phyloP scores from a whole-genome alignment of 352 stramenopile genomes.

The Globisporangium canariense region DNA sequence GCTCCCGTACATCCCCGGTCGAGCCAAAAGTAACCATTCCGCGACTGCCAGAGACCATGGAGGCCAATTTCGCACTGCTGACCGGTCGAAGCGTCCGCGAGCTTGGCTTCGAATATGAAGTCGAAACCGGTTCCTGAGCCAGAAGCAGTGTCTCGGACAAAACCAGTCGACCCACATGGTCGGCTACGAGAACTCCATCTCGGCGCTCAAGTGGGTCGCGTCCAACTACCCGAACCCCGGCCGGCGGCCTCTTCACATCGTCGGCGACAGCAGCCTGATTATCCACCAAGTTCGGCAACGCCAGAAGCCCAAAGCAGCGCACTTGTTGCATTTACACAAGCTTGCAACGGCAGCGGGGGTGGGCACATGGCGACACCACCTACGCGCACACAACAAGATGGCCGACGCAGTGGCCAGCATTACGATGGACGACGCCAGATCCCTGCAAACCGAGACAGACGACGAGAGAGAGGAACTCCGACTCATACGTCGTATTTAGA shows the following conservation, averaged over 20 bases:
- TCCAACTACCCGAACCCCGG: constrained; percentile 42
- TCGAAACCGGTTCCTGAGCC: constrained; percentile 10
- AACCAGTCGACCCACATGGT: constrained; percentile 50
- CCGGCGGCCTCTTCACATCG: too few relatives aligned
- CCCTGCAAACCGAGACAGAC: neutral
- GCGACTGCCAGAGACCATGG: too few relatives aligned
- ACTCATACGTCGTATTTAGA: neutral
- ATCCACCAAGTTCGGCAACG: too few relatives aligned
- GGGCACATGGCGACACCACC: neutral
- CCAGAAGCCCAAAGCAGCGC: too few relatives aligned
- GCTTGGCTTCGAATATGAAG: too few relatives aligned
- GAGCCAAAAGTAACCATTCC: too few relatives aligned
- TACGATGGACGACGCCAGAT: neutral
- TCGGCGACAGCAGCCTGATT: too few relatives aligned
- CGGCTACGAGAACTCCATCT: constrained; percentile 62
- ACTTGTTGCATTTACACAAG: too few relatives aligned
- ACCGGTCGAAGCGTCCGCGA: too few relatives aligned
- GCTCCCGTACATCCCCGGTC: too few relatives aligned
- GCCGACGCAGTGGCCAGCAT: neutral
- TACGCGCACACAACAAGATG: neutral
- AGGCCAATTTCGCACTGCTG: too few relatives aligned
- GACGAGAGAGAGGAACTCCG: neutral
- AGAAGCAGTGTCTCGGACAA: constrained; percentile 24
- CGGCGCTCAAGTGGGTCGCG: constrained; percentile 53
- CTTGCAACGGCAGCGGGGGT: neutral